phyloP scores from a whole-genome alignment of 345 rosid genomes.

The Jatropha curcas region DNA sequence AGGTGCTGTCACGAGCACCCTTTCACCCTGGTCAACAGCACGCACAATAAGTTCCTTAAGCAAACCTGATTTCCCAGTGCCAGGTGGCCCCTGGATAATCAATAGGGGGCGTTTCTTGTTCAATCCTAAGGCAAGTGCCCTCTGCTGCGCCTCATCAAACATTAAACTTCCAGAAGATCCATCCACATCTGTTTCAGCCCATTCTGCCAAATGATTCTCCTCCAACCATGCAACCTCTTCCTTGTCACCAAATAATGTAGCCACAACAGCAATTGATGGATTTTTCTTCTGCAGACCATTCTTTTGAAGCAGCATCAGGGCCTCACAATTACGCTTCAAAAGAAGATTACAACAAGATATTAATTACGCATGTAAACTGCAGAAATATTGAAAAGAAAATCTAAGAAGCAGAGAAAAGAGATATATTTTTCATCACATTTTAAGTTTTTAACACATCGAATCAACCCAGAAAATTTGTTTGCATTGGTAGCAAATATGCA shows the following conservation, averaged over 20 bases:
- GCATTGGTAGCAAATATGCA: not conserved
- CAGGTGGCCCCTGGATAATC: constrained; percentile 96
- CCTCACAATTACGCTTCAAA: constrained; percentile 94
- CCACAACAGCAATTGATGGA: constrained; percentile 69
- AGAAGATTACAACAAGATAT: constrained; percentile 19
- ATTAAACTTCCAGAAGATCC: constrained; percentile 37
- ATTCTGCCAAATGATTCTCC: constrained; percentile 55
- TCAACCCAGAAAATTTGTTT: constrained; percentile 2
- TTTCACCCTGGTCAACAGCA: constrained; percentile 87
- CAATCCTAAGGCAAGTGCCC: constrained; percentile 71
- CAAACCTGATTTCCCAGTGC: constrained; percentile 91
- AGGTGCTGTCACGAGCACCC: constrained; percentile 92
- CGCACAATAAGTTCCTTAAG: constrained; percentile 72
- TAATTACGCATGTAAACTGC: constrained; percentile 12
- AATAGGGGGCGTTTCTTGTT: constrained; percentile 75
- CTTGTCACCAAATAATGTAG: constrained; percentile 85
- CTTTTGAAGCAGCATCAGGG: constrained; percentile 91
- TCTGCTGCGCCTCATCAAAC: constrained; percentile 71
- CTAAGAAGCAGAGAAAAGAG: not conserved
- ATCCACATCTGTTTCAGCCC: constrained; percentile 61
- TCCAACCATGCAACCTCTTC: constrained; percentile 73
- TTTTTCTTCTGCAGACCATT: constrained; percentile 84
- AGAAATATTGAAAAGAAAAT: constrained; percentile 6
- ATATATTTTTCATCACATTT: not conserved
- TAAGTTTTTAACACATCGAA: not conserved